Evolutionary conservation across 2,329 filamentous ascomycete species (phyloP).

Genomic region (Exophiala dermatitidis): DNA sequence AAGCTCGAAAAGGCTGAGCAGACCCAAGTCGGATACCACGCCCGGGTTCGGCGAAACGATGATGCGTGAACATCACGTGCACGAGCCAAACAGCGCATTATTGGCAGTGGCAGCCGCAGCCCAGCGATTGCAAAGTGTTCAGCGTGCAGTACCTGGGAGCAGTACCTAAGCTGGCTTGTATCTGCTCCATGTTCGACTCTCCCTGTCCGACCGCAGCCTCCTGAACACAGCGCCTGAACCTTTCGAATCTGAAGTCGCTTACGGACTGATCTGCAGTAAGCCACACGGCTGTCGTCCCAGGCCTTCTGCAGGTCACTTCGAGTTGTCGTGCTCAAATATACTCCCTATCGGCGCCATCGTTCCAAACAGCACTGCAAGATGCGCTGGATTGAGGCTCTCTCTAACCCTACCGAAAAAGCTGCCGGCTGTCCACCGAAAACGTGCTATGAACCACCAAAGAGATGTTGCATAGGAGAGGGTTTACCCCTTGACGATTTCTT

Average conservation of each 20-base stretch:
- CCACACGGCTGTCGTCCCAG: neutral
- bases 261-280: slow-evolving; percentile 3
- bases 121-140: neutral
- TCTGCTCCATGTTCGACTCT: neutral
- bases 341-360: neutral
- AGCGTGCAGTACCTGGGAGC: neutral
- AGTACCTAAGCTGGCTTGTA: too few relatives aligned
- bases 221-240: slow-evolving; percentile 8
- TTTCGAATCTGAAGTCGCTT: neutral
- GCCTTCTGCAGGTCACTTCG: neutral
- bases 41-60: neutral
- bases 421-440: neutral
- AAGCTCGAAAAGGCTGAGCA: neutral
- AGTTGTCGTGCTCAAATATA: slow-evolving; percentile 2
- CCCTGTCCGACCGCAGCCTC: neutral
- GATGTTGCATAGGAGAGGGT: neutral
- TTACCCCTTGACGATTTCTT: neutral
- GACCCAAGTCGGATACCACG: neutral
- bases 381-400: neutral
- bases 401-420: neutral
- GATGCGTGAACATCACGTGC: neutral
- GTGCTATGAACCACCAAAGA: neutral
- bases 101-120: too few relatives aligned
- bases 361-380: neutral
- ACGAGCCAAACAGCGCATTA: neutral